Base-by-base conservation (phyloP, 169 alveolate genomes). In the Perkinsus marinus region DNA sequence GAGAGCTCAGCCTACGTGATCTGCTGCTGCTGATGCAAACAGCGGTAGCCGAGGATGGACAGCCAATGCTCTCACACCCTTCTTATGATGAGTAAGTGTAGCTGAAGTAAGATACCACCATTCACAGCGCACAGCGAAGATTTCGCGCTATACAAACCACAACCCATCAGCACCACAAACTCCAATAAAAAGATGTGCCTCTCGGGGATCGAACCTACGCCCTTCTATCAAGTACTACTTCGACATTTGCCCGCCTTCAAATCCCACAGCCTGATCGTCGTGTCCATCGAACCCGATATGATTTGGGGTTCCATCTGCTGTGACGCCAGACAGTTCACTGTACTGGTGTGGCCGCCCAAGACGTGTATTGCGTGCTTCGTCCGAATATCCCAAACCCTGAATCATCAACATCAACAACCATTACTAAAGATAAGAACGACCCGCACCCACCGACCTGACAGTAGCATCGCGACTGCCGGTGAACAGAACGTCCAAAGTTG, bases 401-500 rank as follows among this genome's bases (percentile, higher is more conserved):
- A 57, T 2, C 7, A 2, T 57, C 26, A 57, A 19, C 26, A 57
- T 57, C 26, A 13, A 57, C 79, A 57, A 57, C 34, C 34, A 57
- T 57, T 2, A 41, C 46, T n/a, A n/a, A n/a, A n/a, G n/a, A n/a
- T n/a, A n/a, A n/a, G n/a, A n/a, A n/a, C n/a, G n/a, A n/a, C n/a
- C n/a, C n/a, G n/a, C n/a, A n/a, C n/a, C n/a, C 7, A 57, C 37
- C 22, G 9, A 57, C 79, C 79, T 57, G 0, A 96, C 96, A 0
- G 96, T 96, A 43, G 97, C 95, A 93, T 97, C 99, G 92, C 99
- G 94, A n/a, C 98, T 96, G 46, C 98, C 98, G 39, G 97, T 96
- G 0, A 96, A 93, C n/a, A 97, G 91, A 0, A 97, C 90, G 92
- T 97, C 98, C 89, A 96, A 92, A n/a, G 94, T 94, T 13, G 99